These are phyloP conservation scores for Aegle marmelos DNA, from an alignment of 345 rosid genomes.

Conservation along the genomic window DNA sequence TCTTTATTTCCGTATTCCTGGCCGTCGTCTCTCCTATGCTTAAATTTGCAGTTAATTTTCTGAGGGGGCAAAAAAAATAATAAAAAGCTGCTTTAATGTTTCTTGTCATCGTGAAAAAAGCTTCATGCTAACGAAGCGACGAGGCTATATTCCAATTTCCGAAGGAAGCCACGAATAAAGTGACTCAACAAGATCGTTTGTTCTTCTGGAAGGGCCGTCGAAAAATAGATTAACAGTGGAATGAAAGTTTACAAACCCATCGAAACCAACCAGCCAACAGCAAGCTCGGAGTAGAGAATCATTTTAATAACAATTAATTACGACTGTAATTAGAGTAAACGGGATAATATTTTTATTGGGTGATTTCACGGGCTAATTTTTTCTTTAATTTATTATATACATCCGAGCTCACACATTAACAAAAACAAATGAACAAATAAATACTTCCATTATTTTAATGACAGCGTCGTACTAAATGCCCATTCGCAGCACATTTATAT, in stretches of 20 bases:
- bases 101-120: neutral
- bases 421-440: too few relatives aligned
- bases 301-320: too few relatives aligned
- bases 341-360: too few relatives aligned
- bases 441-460: neutral
- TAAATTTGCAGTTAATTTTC: neutral
- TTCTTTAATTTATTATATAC: too few relatives aligned
- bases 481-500: neutral
- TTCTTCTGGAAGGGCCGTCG: neutral
- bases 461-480: too few relatives aligned
- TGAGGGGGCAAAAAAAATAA: neutral
- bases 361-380: too few relatives aligned
- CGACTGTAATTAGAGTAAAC: neutral
- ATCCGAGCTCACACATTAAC: too few relatives aligned
- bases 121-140: neutral
- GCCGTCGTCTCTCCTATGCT: slow-evolving; percentile 9
- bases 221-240: neutral
- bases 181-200: neutral
- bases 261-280: neutral
- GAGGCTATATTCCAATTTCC: neutral
- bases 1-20: slow-evolving; percentile 16
- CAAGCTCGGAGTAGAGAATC: fast-evolving
- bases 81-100: neutral
- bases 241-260: too few relatives aligned
- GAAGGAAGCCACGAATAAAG: neutral